Evolutionary conservation across 1,139 yeast genomes (phyloP).

Genomic region (Geotrichum klebahnii): DNA sequence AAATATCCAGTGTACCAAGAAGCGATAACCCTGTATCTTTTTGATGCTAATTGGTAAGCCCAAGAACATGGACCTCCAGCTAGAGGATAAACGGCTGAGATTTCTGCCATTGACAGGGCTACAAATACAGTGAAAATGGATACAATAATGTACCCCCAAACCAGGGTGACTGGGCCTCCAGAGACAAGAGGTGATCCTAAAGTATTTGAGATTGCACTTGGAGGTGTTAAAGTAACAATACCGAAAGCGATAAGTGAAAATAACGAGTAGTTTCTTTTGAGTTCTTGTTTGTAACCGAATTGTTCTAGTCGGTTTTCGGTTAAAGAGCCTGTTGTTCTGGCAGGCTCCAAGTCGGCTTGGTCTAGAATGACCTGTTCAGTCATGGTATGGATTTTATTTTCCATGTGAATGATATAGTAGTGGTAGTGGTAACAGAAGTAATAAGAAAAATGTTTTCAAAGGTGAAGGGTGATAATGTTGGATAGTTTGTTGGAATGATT

Average conservation of each 20-base stretch:
- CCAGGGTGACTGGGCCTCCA: constrained; percentile 45
- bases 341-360: too few relatives aligned
- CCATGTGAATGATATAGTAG: too few relatives aligned
- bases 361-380: too few relatives aligned
- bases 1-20: constrained; percentile 15
- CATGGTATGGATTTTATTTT: too few relatives aligned
- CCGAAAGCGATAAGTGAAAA: constrained; percentile 40
- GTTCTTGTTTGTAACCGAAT: constrained; percentile 42
- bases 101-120: constrained; percentile 62
- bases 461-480: too few relatives aligned
- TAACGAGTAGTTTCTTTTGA: constrained; percentile 39
- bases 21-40: constrained; percentile 20
- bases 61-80: constrained; percentile 40
- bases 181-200: constrained; percentile 33
- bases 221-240: constrained; percentile 39
- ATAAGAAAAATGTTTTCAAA: too few relatives aligned
- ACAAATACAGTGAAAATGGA: constrained; percentile 54
- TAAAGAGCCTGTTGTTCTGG: too few relatives aligned
- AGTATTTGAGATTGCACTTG: constrained; percentile 41
- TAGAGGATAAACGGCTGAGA: constrained; percentile 64
- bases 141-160: constrained; percentile 71
- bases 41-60: constrained; percentile 28
- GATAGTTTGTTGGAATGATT: too few relatives aligned
- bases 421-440: too few relatives aligned
- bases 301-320: constrained; percentile 27